These are phyloP conservation scores for Rhizopogon vulgaris DNA, from an alignment of 768 basidiomycete genomes.

Conservation along the genomic window DNA sequence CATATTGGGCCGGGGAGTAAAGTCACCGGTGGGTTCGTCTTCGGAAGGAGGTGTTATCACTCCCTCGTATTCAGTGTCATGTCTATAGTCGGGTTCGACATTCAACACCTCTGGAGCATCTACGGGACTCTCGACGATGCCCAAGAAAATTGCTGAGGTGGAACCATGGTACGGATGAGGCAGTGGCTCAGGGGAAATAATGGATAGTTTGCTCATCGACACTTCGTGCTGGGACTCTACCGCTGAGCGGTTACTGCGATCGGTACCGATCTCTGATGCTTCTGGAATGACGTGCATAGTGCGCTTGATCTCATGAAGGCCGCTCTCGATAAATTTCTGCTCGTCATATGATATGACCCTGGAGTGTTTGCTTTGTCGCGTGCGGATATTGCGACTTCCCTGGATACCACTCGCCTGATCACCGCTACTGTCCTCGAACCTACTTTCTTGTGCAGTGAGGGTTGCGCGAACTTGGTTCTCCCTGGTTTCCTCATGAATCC, in stretches of 20 bases:
- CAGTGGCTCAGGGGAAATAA: conserved; percentile 36
- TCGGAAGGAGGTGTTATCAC: conserved; percentile 25
- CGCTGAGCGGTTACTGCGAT: conserved; percentile 10
- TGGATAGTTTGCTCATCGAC: conserved; percentile 19
- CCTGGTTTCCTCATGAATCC: background rate
- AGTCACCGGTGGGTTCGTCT: conserved; percentile 26
- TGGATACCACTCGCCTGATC: conserved; percentile 10
- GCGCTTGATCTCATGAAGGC: conserved; percentile 17
- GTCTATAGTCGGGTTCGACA: conserved; percentile 10
- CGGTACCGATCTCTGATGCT: conserved; percentile 16
- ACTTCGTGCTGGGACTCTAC: conserved; percentile 12
- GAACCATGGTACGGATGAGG: conserved; percentile 41
- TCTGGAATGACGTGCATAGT: conserved; percentile 25
- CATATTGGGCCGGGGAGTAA: conserved; percentile 25
- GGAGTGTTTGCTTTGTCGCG: conserved; percentile 5
- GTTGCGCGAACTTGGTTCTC: background rate
- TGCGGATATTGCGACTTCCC: conserved; percentile 7
- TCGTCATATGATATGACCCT: conserved; percentile 14
- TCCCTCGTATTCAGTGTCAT: conserved; percentile 13
- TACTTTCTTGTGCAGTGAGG: background rate
- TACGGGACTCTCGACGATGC: conserved; percentile 28
- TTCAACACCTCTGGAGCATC: conserved; percentile 8
- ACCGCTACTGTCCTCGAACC: conserved; percentile 7
- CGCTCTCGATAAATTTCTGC: conserved; percentile 11
- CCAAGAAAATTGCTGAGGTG: conserved; percentile 23